Conservation (phyloP, 2,329 filamentous ascomycete species). For the Hypocrella siamensis region DNA sequence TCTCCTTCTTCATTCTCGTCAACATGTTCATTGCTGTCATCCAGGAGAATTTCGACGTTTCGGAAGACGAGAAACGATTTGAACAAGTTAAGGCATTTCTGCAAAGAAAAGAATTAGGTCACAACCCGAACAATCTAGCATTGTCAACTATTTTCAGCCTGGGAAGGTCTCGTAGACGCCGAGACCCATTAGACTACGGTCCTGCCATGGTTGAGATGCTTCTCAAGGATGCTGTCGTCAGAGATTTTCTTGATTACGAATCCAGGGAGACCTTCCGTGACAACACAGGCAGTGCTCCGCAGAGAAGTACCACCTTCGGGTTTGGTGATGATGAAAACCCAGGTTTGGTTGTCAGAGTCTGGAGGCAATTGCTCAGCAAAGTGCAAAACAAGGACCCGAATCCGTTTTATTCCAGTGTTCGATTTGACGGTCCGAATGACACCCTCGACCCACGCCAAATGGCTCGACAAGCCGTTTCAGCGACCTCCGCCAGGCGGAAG, state of each 20-base stretch:
- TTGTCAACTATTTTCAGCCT: constrained; percentile 56
- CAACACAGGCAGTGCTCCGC: constrained; percentile 13
- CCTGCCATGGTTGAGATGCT: constrained; percentile 91
- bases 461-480: constrained; percentile 78
- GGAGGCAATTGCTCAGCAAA: constrained; percentile 40
- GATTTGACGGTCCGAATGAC: constrained; percentile 58
- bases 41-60: constrained; percentile 97
- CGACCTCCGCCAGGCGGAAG: constrained; percentile 66
- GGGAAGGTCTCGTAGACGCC: constrained; percentile 40
- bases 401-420: constrained; percentile 72
- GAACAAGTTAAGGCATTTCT: constrained; percentile 94
- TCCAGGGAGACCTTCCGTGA: constrained; percentile 14
- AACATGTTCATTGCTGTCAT: constrained; percentile 99
- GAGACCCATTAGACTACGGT: constrained; percentile 82
- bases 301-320: constrained; percentile 16
- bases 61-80: constrained; percentile 91
- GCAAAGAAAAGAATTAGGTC: constrained; percentile 73
- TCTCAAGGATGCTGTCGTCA: constrained; percentile 86
- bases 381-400: constrained; percentile 65
- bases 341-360: constrained; percentile 43
- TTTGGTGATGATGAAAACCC: constrained; percentile 31
- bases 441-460: constrained; percentile 72
- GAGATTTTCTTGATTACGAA: constrained; percentile 82
- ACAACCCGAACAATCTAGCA: constrained; percentile 57
- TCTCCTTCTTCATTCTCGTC: constrained; percentile 87